Conservation (phyloP, 202 grass and related monocot genomes). For the Eragrostis tef region DNA sequence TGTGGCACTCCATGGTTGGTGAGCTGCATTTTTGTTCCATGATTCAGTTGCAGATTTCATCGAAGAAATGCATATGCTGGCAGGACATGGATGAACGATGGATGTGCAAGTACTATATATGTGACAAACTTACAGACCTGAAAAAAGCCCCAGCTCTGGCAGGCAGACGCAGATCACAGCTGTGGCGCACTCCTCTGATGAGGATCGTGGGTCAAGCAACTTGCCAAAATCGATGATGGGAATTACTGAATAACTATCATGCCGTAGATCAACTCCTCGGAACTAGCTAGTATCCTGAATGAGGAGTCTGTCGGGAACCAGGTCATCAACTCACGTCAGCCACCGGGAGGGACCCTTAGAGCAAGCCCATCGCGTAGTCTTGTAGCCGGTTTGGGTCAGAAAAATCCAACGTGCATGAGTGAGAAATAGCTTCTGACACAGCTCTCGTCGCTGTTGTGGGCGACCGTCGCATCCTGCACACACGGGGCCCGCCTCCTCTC, state of each 20-base stretch:
- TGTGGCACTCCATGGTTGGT: constrained; percentile 50
- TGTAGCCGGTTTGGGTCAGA: no score
- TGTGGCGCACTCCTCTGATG: constrained; percentile 21
- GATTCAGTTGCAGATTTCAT: not conserved
- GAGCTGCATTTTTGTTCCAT: no score
- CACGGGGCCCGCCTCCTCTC: no score
- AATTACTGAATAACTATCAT: not conserved
- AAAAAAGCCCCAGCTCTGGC: constrained; percentile 30
- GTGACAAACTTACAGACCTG: not conserved
- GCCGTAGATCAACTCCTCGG: not conserved
- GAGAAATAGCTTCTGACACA: no score
- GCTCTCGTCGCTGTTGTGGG: no score
- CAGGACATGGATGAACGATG: no score
- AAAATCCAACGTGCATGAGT: no score
- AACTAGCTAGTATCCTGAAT: not conserved
- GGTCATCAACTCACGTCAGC: not conserved
- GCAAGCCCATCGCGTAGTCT: no score
- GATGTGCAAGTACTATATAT: no score
- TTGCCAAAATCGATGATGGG: constrained; percentile 34
- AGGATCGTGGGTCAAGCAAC: constrained; percentile 25
- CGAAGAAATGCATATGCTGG: no score
- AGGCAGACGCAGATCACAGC: constrained; percentile 31
- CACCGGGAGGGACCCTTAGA: no score
- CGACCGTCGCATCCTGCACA: no score
- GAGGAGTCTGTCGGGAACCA: constrained; percentile 38